A percentile compares a stretch with the other conserved stretches of the same genome.
Conservation (phyloP, 2,329 filamentous ascomycete species). For the Fusarium succisae region DNA sequence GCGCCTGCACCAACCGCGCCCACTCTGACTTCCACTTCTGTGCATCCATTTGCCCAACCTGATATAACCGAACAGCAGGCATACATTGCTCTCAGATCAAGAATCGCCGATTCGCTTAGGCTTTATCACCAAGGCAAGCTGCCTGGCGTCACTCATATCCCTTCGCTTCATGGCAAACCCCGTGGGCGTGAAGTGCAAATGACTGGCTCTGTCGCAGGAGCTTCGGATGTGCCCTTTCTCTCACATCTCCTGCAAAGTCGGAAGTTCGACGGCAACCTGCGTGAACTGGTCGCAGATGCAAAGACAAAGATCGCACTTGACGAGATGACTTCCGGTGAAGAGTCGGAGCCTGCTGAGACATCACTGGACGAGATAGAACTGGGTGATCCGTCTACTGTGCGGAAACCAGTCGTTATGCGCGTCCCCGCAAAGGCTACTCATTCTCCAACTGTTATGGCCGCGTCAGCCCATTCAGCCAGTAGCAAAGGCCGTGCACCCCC, state of each 20-base stretch:
- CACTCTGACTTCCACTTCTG: slow-evolving; percentile 33
- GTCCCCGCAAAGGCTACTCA: slow-evolving; percentile 67
- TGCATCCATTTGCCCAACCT: slow-evolving; percentile 49
- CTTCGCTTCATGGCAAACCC: slow-evolving; percentile 41
- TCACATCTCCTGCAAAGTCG: slow-evolving; percentile 70
- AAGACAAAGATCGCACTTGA: slow-evolving; percentile 63
- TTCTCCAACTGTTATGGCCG: slow-evolving; percentile 56
- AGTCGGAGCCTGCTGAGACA: slow-evolving; percentile 55
- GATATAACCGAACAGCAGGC: slow-evolving; percentile 65
- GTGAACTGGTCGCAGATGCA: slow-evolving; percentile 66
- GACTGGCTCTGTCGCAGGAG: slow-evolving; percentile 57
- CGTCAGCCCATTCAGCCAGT: slow-evolving; percentile 61
- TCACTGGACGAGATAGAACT: slow-evolving; percentile 11
- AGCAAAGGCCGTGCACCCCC: slow-evolving; percentile 62
- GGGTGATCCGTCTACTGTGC: slow-evolving; percentile 35
- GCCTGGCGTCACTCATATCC: slow-evolving; percentile 58
- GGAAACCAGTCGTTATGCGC: slow-evolving; percentile 60
- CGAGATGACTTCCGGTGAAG: slow-evolving; percentile 62
- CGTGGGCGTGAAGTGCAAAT: slow-evolving; percentile 16
- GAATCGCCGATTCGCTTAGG: slow-evolving; percentile 64
- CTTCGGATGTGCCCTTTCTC: slow-evolving; percentile 71
- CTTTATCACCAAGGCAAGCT: slow-evolving; percentile 62
- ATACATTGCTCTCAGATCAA: slow-evolving; percentile 59
- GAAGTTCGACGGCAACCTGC: slow-evolving; percentile 69
- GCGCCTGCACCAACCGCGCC: slow-evolving; percentile 16